These are phyloP conservation scores for Massarina eburnea DNA, from an alignment of 2,329 filamentous ascomycete species.

Conservation along the genomic window DNA sequence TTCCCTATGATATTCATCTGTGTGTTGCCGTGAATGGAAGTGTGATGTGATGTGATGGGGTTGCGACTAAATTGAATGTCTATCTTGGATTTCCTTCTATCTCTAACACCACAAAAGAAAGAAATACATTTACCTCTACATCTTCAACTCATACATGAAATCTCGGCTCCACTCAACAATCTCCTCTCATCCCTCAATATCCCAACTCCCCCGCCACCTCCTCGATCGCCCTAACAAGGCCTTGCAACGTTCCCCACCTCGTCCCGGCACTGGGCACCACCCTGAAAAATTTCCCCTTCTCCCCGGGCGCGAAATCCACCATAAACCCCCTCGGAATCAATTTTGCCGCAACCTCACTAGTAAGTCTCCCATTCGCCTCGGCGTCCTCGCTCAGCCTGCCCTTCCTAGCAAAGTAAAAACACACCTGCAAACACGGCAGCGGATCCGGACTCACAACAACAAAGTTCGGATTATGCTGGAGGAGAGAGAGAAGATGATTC, in stretches of 20 bases:
- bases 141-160: too few species aligned
- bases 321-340: constrained; percentile 66
- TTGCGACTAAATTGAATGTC: too few species aligned
- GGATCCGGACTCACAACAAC: constrained; percentile 73
- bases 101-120: too few species aligned
- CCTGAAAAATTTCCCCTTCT: constrained; percentile 66
- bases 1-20: too few species aligned
- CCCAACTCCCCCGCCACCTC: constrained; percentile 44
- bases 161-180: too few species aligned
- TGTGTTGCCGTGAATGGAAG: too few species aligned
- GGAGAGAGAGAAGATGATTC: constrained; percentile 62
- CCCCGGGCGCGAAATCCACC: constrained; percentile 67
- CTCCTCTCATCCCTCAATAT: constrained; percentile 22
- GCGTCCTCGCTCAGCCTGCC: constrained; percentile 51
- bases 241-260: constrained; percentile 61
- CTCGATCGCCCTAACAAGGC: constrained; percentile 62
- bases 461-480: constrained; percentile 63
- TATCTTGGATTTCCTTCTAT: too few species aligned
- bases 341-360: constrained; percentile 55
- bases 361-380: constrained; percentile 57
- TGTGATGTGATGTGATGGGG: too few species aligned
- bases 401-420: constrained; percentile 79
- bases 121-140: too few species aligned
- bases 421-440: constrained; percentile 82
- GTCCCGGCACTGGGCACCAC: constrained; percentile 69